Base-by-base conservation (phyloP, 202 grass and related monocot genomes). In the Alloteropsis angusta region DNA sequence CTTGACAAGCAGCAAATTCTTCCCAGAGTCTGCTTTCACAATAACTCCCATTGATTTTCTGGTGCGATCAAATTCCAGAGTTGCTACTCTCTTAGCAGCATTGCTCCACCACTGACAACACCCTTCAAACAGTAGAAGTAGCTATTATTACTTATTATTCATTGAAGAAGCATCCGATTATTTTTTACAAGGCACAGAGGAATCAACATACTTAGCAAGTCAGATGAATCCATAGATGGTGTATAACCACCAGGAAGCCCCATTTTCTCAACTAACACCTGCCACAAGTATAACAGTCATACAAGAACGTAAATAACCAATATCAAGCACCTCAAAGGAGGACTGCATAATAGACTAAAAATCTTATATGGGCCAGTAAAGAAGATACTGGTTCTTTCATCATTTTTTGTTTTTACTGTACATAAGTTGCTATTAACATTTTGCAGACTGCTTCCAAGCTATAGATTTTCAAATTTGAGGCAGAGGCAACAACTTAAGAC, bases 241-340 rank as follows among this genome's bases (percentile, higher is more conserved):
- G 92, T 90, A 68, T 80, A 90, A 28, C 78, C 90, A 76, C 88
- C 87, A 71, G 90, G 87, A 79, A 88, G 77, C 22, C 93, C 93
- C 93, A 97, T 97, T 91, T 97, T 97, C 81, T 97, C 93, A 68
- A 97, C 93, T 57, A 97, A 75, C 72, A 97, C 93, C 93, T 97
- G 78, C 50, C 88, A 83, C 4, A 58, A 13, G 50, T 38, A 68
- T 66, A 30, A 30, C 28, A 30, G n/a, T 60, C 65, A 74, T 14
- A 43, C 9, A 63, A 62, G 23, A 60, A 46, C 38, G 13, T 5
- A 57, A 65, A 79, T 58, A 6, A 75, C 46, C 32, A 50, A 64
- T 22, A 47, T 10, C 21, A 44, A 70, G 13, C 25, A 58, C 7
- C 12, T 32, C 15, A 53, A 55, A 28, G 11, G 75, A 35, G 34